Conservation (phyloP, 805 yeast genomes). For the Kodamaea leandrae region DNA sequence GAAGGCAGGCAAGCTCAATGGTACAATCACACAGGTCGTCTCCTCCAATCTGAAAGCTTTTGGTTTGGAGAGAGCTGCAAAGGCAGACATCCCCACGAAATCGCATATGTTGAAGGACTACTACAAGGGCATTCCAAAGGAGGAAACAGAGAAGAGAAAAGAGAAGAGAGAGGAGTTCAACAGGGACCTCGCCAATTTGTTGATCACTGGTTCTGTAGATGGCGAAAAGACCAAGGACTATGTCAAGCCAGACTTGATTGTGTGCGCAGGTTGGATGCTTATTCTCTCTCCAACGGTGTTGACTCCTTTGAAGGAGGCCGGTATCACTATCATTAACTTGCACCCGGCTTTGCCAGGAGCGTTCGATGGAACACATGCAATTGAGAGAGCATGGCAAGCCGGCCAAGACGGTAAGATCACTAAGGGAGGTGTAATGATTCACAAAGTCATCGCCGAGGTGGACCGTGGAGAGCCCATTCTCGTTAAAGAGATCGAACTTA, state of each 20-base stretch:
- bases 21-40: conserved; percentile 67
- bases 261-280: conserved; percentile 99
- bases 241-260: conserved; percentile 74
- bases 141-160: conserved; percentile 54
- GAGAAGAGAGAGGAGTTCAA: conserved; percentile 71
- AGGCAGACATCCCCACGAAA: conserved; percentile 66
- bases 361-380: conserved; percentile 96
- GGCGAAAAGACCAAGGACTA: conserved; percentile 30
- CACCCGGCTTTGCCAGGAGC: conserved; percentile 98
- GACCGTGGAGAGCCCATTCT: conserved; percentile 90
- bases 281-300: conserved; percentile 79
- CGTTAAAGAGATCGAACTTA: conserved; percentile 72
- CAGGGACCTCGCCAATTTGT: conserved; percentile 67
- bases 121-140: conserved; percentile 73
- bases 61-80: conserved; percentile 77
- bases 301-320: conserved; percentile 55
- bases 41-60: conserved; percentile 86
- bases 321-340: conserved; percentile 80
- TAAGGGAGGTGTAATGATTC: conserved; percentile 94
- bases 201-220: conserved; percentile 48
- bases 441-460: conserved; percentile 92
- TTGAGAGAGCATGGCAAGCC: conserved; percentile 93
- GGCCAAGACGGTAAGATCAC: conserved; percentile 79
- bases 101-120: conserved; percentile 71
- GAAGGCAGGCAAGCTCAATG: conserved; percentile 41